A percentile compares a stretch with the other conserved stretches of the same genome.
These are phyloP conservation scores for Fusarium multiceps DNA, from an alignment of 2,329 filamentous ascomycete genomes.

Conservation along the genomic window DNA sequence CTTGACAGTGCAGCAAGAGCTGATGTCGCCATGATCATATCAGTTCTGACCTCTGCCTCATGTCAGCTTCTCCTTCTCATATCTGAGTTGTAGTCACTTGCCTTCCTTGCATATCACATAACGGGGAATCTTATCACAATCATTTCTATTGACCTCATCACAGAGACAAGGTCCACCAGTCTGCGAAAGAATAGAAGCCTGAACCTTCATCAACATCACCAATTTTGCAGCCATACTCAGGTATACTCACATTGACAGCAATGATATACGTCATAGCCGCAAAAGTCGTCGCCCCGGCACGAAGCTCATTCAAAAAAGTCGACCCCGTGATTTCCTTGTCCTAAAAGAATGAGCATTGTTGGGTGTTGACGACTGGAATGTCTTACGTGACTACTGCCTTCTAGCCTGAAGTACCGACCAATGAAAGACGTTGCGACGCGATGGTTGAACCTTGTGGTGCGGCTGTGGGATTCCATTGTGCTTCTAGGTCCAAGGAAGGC, in stretches of 20 bases:
- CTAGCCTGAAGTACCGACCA: slow-evolving; percentile 32
- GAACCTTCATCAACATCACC: neutral
- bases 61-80: neutral
- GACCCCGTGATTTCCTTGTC: slow-evolving; percentile 64
- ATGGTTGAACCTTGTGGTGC: slow-evolving; percentile 9
- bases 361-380: neutral
- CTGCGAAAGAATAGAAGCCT: slow-evolving; percentile 35
- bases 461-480: slow-evolving; percentile 12
- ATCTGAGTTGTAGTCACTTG: accelerated
- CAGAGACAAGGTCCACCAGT: slow-evolving; percentile 31
- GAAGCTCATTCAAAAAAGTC: slow-evolving; percentile 70
- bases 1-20: slow-evolving; percentile 77
- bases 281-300: slow-evolving; percentile 69
- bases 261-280: slow-evolving; percentile 46
- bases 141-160: slow-evolving; percentile 40
- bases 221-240: neutral
- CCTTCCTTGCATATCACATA: slow-evolving; percentile 54
- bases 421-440: slow-evolving; percentile 14
- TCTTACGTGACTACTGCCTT: slow-evolving; percentile 31
- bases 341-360: slow-evolving; percentile 1
- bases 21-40: slow-evolving; percentile 82
- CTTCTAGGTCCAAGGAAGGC: neutral
- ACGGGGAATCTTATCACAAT: slow-evolving; percentile 60
- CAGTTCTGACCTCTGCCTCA: slow-evolving; percentile 68
- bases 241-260: slow-evolving; percentile 38